phyloP scores from a whole-genome alignment of 164 flowering plant genomes.

The Santalum album region DNA sequence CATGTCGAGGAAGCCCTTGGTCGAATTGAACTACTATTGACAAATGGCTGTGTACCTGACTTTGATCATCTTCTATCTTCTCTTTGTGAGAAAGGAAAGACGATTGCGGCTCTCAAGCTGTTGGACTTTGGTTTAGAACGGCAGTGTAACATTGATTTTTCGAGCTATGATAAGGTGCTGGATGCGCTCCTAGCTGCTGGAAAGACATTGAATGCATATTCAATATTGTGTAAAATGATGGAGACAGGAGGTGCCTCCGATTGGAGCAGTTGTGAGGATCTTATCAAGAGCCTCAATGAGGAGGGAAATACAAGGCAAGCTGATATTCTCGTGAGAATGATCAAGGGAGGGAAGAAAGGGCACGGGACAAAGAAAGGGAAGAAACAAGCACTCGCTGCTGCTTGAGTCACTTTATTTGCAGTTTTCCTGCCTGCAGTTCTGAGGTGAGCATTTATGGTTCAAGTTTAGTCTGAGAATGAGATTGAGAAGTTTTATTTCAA shows the following conservation, averaged over 20 bases:
- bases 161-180: conserved; percentile 77
- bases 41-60: conserved; percentile 41
- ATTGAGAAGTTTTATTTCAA: background rate
- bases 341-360: conserved; percentile 24
- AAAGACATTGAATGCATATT: conserved; percentile 88
- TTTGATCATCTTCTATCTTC: conserved; percentile 51
- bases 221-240: conserved; percentile 67
- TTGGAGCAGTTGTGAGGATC: conserved; percentile 45
- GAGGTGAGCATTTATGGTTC: background rate
- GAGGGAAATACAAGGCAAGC: conserved; percentile 97
- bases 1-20: conserved; percentile 97
- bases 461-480: background rate
- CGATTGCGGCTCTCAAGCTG: conserved; percentile 74
- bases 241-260: conserved; percentile 63
- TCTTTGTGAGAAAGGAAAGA: conserved; percentile 71
- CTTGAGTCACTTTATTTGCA: conserved; percentile 6
- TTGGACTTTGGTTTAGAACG: conserved; percentile 73
- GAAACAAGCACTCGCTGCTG: conserved; percentile 25
- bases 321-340: conserved; percentile 79
- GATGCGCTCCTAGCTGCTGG: conserved; percentile 70
- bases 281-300: conserved; percentile 65
- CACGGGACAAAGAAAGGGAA: conserved; percentile 34
- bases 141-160: conserved; percentile 47
- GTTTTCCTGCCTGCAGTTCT: background rate
- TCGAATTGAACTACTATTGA: conserved; percentile 57